Evolutionary conservation across 352 stramenopile genomes (phyloP), one percentile per base, ranked within the genome.

Genomic region (Globisporangium cystogenes): DNA sequence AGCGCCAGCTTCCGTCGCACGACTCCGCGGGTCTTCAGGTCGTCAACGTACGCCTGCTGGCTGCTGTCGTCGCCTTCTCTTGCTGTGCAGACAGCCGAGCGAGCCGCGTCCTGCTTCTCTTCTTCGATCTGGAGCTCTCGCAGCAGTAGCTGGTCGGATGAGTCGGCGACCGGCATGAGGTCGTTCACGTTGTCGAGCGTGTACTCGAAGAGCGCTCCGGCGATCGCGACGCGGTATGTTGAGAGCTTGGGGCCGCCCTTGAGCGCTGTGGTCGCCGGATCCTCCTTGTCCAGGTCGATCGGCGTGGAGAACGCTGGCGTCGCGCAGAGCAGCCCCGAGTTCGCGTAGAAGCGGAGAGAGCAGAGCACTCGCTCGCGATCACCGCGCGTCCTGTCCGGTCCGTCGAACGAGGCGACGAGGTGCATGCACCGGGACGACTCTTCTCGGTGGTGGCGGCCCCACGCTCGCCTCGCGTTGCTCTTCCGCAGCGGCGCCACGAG

Each of bases 401-500:
- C 59, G 6, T 36, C 35, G 4, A 88, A 51, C 3, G 55, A 56
- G 6, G 77, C 67, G 44, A 83, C 69, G 24, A 90, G 48, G 51
- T 87, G 72, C 80, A 90, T 90, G n/a, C 72, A 59, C 23, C 68
- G 69, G 44, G 76, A 75, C 39, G 60, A 56, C 48, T 84, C 67
- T 37, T 88, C 80, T 10, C 76, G 76, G 37, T 77, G 74, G 1
- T 53, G 42, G n/a, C 74, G 74, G 31, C 66, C 55, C 66, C 51
- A 79, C 20, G 33, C 65, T 16, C 51, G 68, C 55, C 57, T 46
- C 23, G 40, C 50, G 33, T 76, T 79, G 51, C n/a, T 20, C n/a
- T 68, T 77, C 57, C 43, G 59, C 47, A 31, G n/a, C 4, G 36
- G 55, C 31, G 53, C 37, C 50, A 58, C 24, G 46, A 60, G 57